Conservation (phyloP, 2,329 filamentous ascomycete genomes). For the Ceratocystis papillata region DNA sequence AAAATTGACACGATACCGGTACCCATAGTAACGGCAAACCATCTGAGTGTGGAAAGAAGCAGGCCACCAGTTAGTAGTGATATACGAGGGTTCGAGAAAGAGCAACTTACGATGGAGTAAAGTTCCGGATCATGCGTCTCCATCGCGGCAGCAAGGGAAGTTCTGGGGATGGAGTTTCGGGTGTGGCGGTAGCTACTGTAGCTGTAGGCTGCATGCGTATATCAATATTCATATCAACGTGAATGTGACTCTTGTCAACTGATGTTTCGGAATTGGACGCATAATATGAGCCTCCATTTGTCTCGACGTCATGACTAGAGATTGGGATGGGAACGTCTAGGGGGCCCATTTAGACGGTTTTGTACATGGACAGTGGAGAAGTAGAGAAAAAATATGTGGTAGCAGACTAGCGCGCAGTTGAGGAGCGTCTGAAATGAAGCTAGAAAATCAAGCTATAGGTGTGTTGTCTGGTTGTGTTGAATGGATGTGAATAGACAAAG, state of each 20-base stretch:
- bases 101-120: constrained; percentile 42
- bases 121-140: constrained; percentile 41
- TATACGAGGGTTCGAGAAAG: background rate
- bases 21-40: constrained; percentile 54
- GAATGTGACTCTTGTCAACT: constrained; percentile 6
- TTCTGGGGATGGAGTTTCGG: background rate
- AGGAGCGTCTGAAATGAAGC: background rate
- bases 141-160: constrained; percentile 29
- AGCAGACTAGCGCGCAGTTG: constrained; percentile 10
- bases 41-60: constrained; percentile 31
- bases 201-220: background rate
- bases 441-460: background rate
- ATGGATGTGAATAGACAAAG: background rate
- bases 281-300: background rate
- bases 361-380: background rate
- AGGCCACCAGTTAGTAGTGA: background rate
- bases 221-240: background rate
- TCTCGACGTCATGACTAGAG: background rate
- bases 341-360: background rate
- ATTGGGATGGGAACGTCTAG: background rate
- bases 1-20: constrained; percentile 57
- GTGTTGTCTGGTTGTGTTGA: background rate
- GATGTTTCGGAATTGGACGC: background rate
- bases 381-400: background rate
- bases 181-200: background rate